Evolutionary conservation across 495 filamentous ascomycete species (phyloP).

Genomic region (Podospora pseudopauciseta): DNA sequence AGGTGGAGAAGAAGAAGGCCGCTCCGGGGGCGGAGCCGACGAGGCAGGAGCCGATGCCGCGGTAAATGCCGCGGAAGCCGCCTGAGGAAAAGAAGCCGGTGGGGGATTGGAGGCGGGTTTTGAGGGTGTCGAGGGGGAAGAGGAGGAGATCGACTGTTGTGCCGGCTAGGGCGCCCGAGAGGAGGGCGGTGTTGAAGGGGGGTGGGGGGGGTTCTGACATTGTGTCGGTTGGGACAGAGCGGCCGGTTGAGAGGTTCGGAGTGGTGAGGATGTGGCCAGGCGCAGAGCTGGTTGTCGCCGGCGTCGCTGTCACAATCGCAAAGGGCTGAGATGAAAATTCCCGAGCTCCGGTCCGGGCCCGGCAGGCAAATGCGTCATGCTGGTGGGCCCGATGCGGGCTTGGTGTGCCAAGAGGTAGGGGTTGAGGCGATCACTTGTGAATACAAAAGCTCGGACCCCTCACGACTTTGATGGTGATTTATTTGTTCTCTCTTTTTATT

Average conservation of each 20-base stretch:
- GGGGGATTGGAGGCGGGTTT: constrained; percentile 87
- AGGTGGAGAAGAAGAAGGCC: constrained; percentile 96
- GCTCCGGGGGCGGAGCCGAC: constrained; percentile 97
- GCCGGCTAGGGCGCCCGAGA: constrained; percentile 78
- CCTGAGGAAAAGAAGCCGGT: constrained; percentile 72
- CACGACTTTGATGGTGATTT: not conserved
- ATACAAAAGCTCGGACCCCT: not conserved
- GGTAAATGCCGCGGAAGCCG: constrained; percentile 70
- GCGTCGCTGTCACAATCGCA: not conserved
- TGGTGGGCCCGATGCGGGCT: not conserved
- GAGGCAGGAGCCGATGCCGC: constrained; percentile 63
- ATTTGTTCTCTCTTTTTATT: too few species aligned
- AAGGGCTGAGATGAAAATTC: not conserved
- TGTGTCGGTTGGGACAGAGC: not conserved
- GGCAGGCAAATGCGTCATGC: not conserved
- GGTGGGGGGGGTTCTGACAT: constrained; percentile 31
- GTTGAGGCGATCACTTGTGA: not conserved
- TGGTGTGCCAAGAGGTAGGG: not conserved
- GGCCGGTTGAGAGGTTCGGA: not conserved
- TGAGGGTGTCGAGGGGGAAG: constrained; percentile 88
- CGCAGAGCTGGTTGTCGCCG: not conserved
- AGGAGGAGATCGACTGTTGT: constrained; percentile 88
- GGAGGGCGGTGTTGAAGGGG: constrained; percentile 49
- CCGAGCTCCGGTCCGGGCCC: constrained; percentile 5
- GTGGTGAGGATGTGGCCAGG: not conserved